A percentile compares a stretch with the other conserved stretches of the same genome.
These are phyloP conservation scores for Pulveroboletus sp. DNA, from an alignment of 768 basidiomycete species.

Conservation along the genomic window DNA sequence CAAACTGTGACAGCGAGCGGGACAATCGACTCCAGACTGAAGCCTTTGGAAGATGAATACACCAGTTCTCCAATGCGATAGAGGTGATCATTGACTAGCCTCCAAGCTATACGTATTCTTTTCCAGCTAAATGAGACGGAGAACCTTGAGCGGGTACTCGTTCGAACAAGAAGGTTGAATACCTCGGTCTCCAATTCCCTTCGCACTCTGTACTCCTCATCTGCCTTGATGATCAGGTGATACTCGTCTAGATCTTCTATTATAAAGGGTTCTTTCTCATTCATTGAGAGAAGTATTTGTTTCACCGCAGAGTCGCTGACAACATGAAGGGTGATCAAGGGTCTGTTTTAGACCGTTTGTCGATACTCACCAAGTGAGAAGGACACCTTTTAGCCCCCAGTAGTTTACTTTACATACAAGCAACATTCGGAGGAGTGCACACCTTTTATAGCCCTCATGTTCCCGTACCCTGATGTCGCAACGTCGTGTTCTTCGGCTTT, in stretches of 20 bases:
- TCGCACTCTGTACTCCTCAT: slow-evolving; percentile 70
- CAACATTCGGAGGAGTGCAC: slow-evolving; percentile 14
- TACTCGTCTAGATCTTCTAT: slow-evolving; percentile 85
- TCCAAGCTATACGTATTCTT: slow-evolving; percentile 84
- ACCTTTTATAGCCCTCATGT: slow-evolving; percentile 67
- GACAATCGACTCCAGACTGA: background rate
- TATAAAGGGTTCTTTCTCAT: slow-evolving; percentile 75
- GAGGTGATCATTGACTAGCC: slow-evolving; percentile 12
- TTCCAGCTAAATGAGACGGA: slow-evolving; percentile 49
- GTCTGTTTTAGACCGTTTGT: background rate
- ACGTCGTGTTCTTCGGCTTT: background rate
- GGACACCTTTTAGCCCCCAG: slow-evolving; percentile 41
- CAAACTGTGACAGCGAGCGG: too few relatives aligned
- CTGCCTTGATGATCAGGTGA: slow-evolving; percentile 78
- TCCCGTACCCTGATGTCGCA: background rate
- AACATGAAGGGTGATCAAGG: background rate
- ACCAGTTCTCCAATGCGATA: background rate
- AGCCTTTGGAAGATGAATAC: background rate
- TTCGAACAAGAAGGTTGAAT: background rate
- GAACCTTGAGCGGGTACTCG: background rate
- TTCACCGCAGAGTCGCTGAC: slow-evolving; percentile 83
- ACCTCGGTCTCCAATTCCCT: slow-evolving; percentile 76
- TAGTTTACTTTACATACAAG: slow-evolving; percentile 5
- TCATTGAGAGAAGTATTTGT: slow-evolving; percentile 78
- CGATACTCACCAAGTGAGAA: slow-evolving; percentile 57